Percentiles rank a stretch among this genome's conserved stretches.
These are phyloP conservation scores for Penicillium psychrofluorescens DNA, from an alignment of 495 filamentous ascomycete genomes.

Conservation along the genomic window DNA sequence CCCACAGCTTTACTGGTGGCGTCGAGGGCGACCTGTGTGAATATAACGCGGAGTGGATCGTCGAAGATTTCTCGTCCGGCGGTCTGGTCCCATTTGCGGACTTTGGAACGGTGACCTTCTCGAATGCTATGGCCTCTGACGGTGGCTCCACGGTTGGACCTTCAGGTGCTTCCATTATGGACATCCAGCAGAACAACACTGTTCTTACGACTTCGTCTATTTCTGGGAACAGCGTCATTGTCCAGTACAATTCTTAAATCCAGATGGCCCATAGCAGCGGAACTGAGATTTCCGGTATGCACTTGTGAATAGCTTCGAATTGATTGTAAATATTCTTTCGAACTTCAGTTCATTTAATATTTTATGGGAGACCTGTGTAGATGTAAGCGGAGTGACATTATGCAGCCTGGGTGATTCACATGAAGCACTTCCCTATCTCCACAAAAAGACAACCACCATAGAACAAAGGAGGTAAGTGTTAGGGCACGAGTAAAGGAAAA, in stretches of 20 bases:
- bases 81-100: slow-evolving; percentile 44
- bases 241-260: slow-evolving; percentile 10
- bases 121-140: slow-evolving; percentile 20
- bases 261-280: background rate
- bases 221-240: slow-evolving; percentile 13
- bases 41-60: slow-evolving; percentile 55
- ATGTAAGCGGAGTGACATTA: too few species aligned
- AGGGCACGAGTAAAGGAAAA: too few species aligned
- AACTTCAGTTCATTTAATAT: too few species aligned
- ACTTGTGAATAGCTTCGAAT: too few species aligned
- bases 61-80: slow-evolving; percentile 46
- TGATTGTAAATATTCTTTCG: too few species aligned
- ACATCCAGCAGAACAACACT: slow-evolving; percentile 34
- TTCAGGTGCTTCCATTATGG: slow-evolving; percentile 33
- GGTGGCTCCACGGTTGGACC: slow-evolving; percentile 19
- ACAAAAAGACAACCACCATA: too few species aligned
- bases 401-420: too few species aligned
- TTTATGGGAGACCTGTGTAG: too few species aligned
- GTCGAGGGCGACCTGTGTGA: slow-evolving; percentile 17
- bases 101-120: slow-evolving; percentile 45
- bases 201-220: slow-evolving; percentile 36
- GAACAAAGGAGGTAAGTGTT: too few species aligned
- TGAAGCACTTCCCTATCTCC: too few species aligned
- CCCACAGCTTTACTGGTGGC: slow-evolving; percentile 36
- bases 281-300: too few species aligned